Percentiles rank a stretch among this genome's conserved stretches.
These are phyloP conservation scores for Cucumis sativus DNA, from an alignment of 306 rosid species.

Conservation along the genomic window DNA sequence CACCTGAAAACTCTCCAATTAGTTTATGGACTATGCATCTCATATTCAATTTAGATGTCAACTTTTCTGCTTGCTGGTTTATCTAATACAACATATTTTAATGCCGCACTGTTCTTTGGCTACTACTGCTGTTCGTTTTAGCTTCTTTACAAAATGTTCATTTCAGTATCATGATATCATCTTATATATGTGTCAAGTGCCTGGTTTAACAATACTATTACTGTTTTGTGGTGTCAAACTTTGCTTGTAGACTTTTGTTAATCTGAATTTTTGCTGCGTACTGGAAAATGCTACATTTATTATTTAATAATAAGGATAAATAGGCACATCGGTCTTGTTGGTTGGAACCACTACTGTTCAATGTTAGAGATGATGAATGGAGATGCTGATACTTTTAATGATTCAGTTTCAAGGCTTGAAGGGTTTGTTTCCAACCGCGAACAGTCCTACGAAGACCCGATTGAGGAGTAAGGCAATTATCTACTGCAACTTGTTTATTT, in stretches of 20 bases:
- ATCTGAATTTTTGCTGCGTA: not conserved
- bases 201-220: not conserved
- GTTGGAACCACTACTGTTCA: not conserved
- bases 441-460: constrained; percentile 96
- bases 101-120: not conserved
- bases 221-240: not conserved
- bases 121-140: constrained; percentile 3
- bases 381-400: constrained; percentile 19
- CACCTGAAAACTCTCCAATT: not conserved
- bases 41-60: not conserved
- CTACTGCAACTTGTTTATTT: constrained; percentile 4
- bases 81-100: not conserved
- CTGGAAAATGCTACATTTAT: not conserved
- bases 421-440: constrained; percentile 98
- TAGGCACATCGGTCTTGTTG: not conserved
- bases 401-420: constrained; percentile 92
- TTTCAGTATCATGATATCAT: not conserved
- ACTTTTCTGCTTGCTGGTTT: not conserved
- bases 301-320: not conserved
- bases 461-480: constrained; percentile 78
- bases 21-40: not conserved
- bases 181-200: not conserved
- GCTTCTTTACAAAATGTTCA: not conserved
- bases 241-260: not conserved
- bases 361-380: constrained; percentile 2